phyloP scores from a whole-genome alignment of 1,284 basidiomycete species.

The Leccinum fuscescens region DNA sequence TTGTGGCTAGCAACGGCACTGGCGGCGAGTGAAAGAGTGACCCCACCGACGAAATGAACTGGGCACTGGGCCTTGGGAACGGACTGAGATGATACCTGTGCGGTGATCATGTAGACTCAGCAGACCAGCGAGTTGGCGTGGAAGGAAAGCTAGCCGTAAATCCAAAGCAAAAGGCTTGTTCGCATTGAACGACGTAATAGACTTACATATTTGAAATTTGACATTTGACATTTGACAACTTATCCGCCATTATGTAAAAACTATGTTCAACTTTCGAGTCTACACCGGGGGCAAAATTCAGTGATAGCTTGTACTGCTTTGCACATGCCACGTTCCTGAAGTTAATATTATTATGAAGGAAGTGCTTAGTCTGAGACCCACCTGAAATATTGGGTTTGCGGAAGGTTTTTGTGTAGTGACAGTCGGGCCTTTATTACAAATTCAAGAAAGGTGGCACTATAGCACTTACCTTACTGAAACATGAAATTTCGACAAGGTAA shows the following conservation, averaged over 20 bases:
- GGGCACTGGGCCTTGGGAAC: not conserved
- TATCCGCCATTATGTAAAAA: not conserved
- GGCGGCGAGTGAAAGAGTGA: constrained; percentile 2
- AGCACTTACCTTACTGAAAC: too few relatives aligned
- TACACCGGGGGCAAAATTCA: too few relatives aligned
- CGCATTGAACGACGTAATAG: not conserved
- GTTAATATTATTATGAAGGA: too few relatives aligned
- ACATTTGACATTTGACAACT: not conserved
- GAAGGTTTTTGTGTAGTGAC: too few relatives aligned
- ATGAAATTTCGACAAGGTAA: too few relatives aligned
- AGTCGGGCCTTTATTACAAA: too few relatives aligned
- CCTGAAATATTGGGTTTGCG: too few relatives aligned
- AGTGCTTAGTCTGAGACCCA: too few relatives aligned
- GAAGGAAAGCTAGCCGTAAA: not conserved
- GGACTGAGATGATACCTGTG: constrained; percentile 8
- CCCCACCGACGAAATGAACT: constrained; percentile 10
- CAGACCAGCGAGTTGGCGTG: not conserved
- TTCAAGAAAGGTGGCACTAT: too few relatives aligned
- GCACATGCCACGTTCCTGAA: too few relatives aligned
- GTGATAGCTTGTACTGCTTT: too few relatives aligned
- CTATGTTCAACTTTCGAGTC: not conserved
- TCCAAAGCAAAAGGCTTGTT: not conserved
- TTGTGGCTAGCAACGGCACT: not conserved
- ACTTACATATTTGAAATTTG: not conserved
- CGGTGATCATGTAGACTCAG: constrained; percentile 10